Evolutionary conservation across 2,329 filamentous ascomycete species (phyloP).

Genomic region (Gremmenia infestans): DNA sequence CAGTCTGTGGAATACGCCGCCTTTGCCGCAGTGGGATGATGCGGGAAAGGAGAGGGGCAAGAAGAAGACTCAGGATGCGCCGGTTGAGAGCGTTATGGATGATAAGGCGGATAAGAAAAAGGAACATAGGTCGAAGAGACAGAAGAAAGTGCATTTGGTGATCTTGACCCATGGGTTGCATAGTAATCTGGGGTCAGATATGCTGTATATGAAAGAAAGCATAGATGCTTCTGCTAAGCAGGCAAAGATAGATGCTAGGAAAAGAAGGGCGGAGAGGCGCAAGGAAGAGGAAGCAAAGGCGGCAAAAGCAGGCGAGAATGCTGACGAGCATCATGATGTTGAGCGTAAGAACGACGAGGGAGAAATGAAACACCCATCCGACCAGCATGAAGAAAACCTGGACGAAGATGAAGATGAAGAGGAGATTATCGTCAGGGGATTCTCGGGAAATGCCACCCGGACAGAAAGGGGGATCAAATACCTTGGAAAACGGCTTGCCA

Average conservation of each 20-base stretch:
- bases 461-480: conserved; percentile 97
- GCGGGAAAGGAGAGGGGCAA: conserved; percentile 20
- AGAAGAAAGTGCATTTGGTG: conserved; percentile 83
- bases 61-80: conserved; percentile 20
- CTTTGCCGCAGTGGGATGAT: conserved; percentile 61
- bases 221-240: conserved; percentile 80
- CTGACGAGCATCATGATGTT: conserved; percentile 17
- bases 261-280: conserved; percentile 49
- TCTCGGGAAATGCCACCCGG: conserved; percentile 80
- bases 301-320: conserved; percentile 8
- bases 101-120: conserved; percentile 14
- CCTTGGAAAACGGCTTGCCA: conserved; percentile 87
- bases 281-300: conserved; percentile 31
- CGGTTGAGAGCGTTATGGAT: conserved; percentile 21
- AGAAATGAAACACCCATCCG: conserved; percentile 3
- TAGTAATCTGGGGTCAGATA: conserved; percentile 91
- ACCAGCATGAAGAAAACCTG: conserved; percentile 18
- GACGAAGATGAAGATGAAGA: conserved; percentile 58
- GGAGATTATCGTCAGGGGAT: conserved; percentile 84
- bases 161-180: conserved; percentile 91
- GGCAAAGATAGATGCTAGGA: conserved; percentile 64
- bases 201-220: conserved; percentile 96
- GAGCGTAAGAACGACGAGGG: conserved; percentile 18
- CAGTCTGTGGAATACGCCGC: conserved; percentile 87
- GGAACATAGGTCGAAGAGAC: conserved; percentile 43